Base-by-base conservation (phyloP, 2,329 filamentous ascomycete species). In the Xylaria sp. region DNA sequence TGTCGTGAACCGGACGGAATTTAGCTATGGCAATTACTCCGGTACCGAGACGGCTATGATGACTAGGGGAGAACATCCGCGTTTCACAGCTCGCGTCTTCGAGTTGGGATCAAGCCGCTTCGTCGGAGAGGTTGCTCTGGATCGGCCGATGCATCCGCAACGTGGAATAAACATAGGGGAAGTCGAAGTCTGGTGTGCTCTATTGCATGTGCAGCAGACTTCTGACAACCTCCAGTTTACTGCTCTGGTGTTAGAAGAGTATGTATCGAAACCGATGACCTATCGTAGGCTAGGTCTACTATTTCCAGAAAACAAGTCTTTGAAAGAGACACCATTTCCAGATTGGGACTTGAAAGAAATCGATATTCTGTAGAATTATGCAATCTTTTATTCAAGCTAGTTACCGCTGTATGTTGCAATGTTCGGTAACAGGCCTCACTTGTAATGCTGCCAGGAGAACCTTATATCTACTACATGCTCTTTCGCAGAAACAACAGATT, bases 101-200 rank as follows among this genome's bases (percentile, higher is more conserved):
- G 56, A 60, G 13, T 26, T 31, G 6, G 54, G 33, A 17, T 63
- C 65, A 15, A n/a, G 15, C 3, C 42, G 42, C 6, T 54, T 65
- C 9, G 42, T 65, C 15, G 65, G 65, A 11, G 65, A 67, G 56
- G 65, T 54, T 48, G 65, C 65, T 23, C 17, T 67, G 15, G 65
- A 67, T 13, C 36, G 59, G 5, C 46, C 44, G 23, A 60, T 65
- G 17, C 10, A 11, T 13, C 15, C 65, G 20, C 10, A n/a, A 23
- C 6, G 28, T 5, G 42, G 10, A 15, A 28, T 20, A 38, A n/a
- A 20, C 3, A 17, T 6, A 2, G 26, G 2, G 20, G 15, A 40
- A 20, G n/a, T 26, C 38, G 40, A 56, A n/a, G 60, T 65, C 48
- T 67, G 60, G 65, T 63, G 59, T 51, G 65, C 58, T 63, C 11